Base-by-base conservation (phyloP, 139 green algal genomes). In the Microglena sp. region DNA sequence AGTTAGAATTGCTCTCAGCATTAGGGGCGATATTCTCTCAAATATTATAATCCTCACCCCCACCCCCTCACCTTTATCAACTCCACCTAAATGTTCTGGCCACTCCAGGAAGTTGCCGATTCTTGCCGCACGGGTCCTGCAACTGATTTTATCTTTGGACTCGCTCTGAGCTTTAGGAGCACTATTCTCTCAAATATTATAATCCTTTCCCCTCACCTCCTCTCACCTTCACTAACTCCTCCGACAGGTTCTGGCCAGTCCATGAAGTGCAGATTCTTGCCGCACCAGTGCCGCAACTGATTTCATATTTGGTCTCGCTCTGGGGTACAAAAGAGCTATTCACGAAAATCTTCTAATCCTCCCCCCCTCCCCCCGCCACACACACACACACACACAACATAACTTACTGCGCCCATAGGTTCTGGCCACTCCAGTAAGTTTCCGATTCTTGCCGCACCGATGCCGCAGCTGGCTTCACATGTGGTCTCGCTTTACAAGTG, bases 91-190 rank as follows among this genome's bases (percentile, higher is more conserved):
- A 62, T 28, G 21, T 65, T 35, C 34, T 7, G 15, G 31, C 58
- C 58, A 7, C 33, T 65, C n/a, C 35, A 58, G 78, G 90, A 97
- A 44, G 90, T 98, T 1, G 89, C 93, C 26, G 90, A 97, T 62
- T 79, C 93, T 2, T 98, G 93, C 86, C 79, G 83, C 70, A 98
- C 93, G 33, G 93, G 93, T 33, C 8, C 58, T n/a, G 93, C 93
- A 68, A 98, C 93, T 53, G 83, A 97, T 83, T 92, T 98, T 82
- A 98, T 98, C 80, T 98, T 98, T 67, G 93, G 93, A 50, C 87
- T 98, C 54, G 93, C 93, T 1, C 84, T 98, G 33, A 92, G 93
- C 69, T 98, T 98, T 87, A 95, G 96, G 80, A 95, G 85, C 0
- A 82, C 78, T 64, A 80, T 80, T 55, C 73, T 80, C 69, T 34